Percentiles rank a stretch among this genome's conserved stretches.
These are phyloP conservation scores for Penicillium brevicompactum DNA, from an alignment of 2,329 filamentous ascomycete genomes.

Conservation along the genomic window DNA sequence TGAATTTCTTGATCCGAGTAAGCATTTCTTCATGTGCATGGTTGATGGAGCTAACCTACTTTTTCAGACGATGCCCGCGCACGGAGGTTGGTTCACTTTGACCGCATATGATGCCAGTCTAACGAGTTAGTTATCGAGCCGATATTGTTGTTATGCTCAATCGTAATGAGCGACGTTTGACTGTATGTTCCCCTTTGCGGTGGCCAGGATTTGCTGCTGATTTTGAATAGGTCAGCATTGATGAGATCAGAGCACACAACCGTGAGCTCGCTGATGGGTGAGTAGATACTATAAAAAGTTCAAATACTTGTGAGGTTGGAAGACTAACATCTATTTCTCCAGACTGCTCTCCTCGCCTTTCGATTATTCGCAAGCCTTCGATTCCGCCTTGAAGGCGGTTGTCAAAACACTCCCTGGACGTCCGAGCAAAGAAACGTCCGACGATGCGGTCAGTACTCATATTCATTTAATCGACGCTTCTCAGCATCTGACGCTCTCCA, in stretches of 20 bases:
- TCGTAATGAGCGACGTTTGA: constrained; percentile 60
- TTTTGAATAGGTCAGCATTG: constrained; percentile 67
- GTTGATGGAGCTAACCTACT: constrained; percentile 13
- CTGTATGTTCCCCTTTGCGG: constrained; percentile 41
- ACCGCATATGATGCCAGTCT: constrained; percentile 2
- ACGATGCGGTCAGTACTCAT: constrained; percentile 63
- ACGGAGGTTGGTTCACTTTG: constrained; percentile 48
- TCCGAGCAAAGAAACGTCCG: constrained; percentile 71
- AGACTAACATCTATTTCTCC: constrained; percentile 17
- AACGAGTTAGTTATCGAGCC: constrained; percentile 72
- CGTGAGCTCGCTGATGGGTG: constrained; percentile 73
- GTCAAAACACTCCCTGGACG: constrained; percentile 77
- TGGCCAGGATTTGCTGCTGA: constrained; percentile 14
- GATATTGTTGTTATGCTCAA: constrained; percentile 80
- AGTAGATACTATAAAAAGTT: constrained; percentile 2
- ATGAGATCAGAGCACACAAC: constrained; percentile 88
- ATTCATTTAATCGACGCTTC: background rate
- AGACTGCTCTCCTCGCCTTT: constrained; percentile 80
- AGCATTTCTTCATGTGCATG: constrained; percentile 33
- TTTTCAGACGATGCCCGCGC: constrained; percentile 58
- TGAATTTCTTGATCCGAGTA: constrained; percentile 93
- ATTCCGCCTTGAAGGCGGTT: constrained; percentile 85
- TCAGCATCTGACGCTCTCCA: constrained; percentile 8
- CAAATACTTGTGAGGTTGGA: background rate
- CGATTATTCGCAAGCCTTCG: constrained; percentile 84